These are phyloP conservation scores for Neurospora africana DNA, from an alignment of 495 filamentous ascomycete species.

Conservation along the genomic window DNA sequence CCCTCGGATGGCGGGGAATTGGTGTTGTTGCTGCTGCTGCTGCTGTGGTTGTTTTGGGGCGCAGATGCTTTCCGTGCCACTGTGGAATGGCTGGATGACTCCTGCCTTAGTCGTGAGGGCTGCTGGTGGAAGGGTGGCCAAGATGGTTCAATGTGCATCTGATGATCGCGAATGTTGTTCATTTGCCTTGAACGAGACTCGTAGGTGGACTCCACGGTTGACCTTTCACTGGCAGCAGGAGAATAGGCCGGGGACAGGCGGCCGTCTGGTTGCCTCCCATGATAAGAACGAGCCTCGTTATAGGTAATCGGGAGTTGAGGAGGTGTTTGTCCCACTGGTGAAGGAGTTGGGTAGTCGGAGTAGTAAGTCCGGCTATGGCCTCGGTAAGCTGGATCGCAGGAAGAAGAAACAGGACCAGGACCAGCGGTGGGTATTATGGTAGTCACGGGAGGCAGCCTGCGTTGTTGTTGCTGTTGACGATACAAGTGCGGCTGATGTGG, in stretches of 20 bases:
- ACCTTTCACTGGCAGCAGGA: slow-evolving; percentile 26
- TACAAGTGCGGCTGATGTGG: slow-evolving; percentile 10
- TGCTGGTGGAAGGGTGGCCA: slow-evolving; percentile 15
- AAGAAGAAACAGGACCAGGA: slow-evolving; percentile 14
- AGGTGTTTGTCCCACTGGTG: slow-evolving; percentile 26
- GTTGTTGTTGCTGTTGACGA: slow-evolving; percentile 3
- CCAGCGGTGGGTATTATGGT: slow-evolving; percentile 18
- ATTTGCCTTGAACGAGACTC: slow-evolving; percentile 18
- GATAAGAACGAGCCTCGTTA: slow-evolving; percentile 21
- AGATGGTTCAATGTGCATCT: slow-evolving; percentile 12
- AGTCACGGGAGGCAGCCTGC: slow-evolving; percentile 22
- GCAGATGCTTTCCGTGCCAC: slow-evolving; percentile 1
- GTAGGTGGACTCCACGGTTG: slow-evolving; percentile 25
- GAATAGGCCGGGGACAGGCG: slow-evolving; percentile 26
- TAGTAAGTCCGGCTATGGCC: slow-evolving; percentile 14
- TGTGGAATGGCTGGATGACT: slow-evolving; percentile 12
- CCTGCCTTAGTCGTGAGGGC: slow-evolving; percentile 12
- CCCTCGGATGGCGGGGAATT: slow-evolving; percentile 8
- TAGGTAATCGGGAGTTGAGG: slow-evolving; percentile 24
- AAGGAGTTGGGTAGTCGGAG: slow-evolving; percentile 27
- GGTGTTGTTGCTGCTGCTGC: slow-evolving; percentile 5
- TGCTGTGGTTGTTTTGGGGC: not conserved
- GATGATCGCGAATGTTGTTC: slow-evolving; percentile 7
- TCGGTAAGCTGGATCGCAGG: slow-evolving; percentile 19
- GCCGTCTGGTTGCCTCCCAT: slow-evolving; percentile 24